Evolutionary conservation across 129 eudicot species (phyloP), one percentile per base, ranked within the genome.

Genomic region (Chrysanthemum lavandulifolium): DNA sequence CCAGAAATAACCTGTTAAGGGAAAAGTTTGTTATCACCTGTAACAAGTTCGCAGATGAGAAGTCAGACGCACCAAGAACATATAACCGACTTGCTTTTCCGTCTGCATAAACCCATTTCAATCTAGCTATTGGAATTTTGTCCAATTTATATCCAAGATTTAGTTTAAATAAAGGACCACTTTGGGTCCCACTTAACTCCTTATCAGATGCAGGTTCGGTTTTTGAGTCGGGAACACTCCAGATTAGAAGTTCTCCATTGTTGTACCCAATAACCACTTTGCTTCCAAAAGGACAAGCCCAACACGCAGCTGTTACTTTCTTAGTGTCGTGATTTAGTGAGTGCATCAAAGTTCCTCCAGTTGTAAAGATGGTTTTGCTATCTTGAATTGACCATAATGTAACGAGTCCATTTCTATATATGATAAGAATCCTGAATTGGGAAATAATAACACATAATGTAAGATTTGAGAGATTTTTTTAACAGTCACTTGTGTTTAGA

Each of bases 101-200:
- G 12, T 86, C 97, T 13, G 89, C 82, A 60, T 81, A 77, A 57
- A 48, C 91, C 89, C 96, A 95, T 80, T 80, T 88, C 36, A 95
- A 36, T 68, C 83, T 77, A 56, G 84, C 81, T 29, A 95, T 88
- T 15, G 99, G 95, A 43, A 85, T 80, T 74, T 91, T 90, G 52
- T 95, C 97, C 68, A 92, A 62, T 74, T 87, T 95, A 82, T 88
- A 95, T 68, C 97, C 99, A 49, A 95, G 96, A 79, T 95, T 95
- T 65, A 95, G 73, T 77, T 95, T 95, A 67, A 74, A 84, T 18
- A 84, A 43, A 65, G 92, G 89, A 68, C 78, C 88, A 81, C 68
- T 85, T 76, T 79, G 89, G 68, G 82, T 56, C 29, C 74, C 62
- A 54, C 71, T 48, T 47, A 65, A 69, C 40, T 84, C 86, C 47